These are phyloP conservation scores for Mycosphaerella arachidis DNA, from an alignment of 2,329 filamentous ascomycete genomes.

Conservation along the genomic window DNA sequence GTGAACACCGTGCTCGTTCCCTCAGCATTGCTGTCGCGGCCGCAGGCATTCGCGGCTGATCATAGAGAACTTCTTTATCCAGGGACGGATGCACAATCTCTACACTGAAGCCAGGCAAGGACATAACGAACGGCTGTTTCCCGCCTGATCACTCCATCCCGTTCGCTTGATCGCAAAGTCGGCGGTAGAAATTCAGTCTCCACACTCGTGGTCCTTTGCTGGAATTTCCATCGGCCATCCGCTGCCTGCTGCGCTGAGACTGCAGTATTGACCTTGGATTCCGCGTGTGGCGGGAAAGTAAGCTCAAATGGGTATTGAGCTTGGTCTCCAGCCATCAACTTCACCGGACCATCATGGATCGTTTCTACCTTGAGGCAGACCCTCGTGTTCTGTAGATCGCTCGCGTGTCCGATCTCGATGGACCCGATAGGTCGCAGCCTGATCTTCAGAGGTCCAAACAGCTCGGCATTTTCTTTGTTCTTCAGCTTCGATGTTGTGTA, in stretches of 20 bases:
- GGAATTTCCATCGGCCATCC: slow-evolving; percentile 11
- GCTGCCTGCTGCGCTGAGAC: slow-evolving; percentile 7
- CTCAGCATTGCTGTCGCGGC: slow-evolving; percentile 6
- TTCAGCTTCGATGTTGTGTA: neutral
- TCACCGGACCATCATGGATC: slow-evolving; percentile 11
- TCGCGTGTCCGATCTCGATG: neutral
- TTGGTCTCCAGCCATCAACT: slow-evolving; percentile 9
- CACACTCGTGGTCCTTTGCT: neutral
- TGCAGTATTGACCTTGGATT: slow-evolving; percentile 4
- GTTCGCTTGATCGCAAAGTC: neutral
- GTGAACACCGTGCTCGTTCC: slow-evolving; percentile 1
- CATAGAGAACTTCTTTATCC: slow-evolving; percentile 7
- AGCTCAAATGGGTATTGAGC: slow-evolving; percentile 10
- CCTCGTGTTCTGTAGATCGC: neutral
- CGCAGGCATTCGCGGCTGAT: slow-evolving; percentile 12
- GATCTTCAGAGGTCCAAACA: slow-evolving; percentile 12
- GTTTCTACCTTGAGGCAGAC: slow-evolving; percentile 5
- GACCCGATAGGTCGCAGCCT: neutral
- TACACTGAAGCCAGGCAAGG: slow-evolving; percentile 16
- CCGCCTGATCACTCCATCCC: neutral
- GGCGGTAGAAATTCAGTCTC: slow-evolving; percentile 9
- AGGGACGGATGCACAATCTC: slow-evolving; percentile 5
- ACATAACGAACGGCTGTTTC: slow-evolving; percentile 7
- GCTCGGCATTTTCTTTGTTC: slow-evolving; percentile 1
- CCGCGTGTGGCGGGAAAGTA: slow-evolving; percentile 8